Evolutionary conservation across 176 grass and related monocot genomes (phyloP).

Genomic region (Carex cristatella): DNA sequence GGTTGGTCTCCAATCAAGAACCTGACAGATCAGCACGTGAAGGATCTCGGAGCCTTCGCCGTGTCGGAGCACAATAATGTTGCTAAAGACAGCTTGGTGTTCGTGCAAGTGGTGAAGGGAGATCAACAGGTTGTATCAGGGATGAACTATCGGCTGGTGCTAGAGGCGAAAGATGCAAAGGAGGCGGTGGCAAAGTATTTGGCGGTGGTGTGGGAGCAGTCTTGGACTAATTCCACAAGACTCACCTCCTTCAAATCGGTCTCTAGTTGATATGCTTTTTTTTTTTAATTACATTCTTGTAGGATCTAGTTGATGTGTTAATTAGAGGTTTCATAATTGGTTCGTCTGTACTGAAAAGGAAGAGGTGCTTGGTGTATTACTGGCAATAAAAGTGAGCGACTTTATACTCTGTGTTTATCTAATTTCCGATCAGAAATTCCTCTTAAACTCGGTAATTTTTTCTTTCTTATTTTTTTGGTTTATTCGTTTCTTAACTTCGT

Average conservation of each 20-base stretch:
- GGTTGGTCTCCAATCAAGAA: conserved; percentile 29
- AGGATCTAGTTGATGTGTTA: neutral
- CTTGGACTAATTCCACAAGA: neutral
- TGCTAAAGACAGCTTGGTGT: conserved; percentile 16
- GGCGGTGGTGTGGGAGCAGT: conserved; percentile 32
- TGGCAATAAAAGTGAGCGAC: neutral
- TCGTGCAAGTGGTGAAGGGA: conserved; percentile 24
- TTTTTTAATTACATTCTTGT: neutral
- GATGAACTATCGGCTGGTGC: conserved; percentile 38
- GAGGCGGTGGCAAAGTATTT: conserved; percentile 10
- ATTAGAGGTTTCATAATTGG: too few species aligned
- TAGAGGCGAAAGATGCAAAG: neutral
- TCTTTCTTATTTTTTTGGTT: neutral
- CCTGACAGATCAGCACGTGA: conserved; percentile 13
- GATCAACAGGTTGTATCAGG: conserved; percentile 30
- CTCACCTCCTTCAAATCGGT: conserved; percentile 25
- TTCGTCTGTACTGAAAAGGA: neutral
- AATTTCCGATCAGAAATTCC: neutral
- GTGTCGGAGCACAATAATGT: conserved; percentile 34
- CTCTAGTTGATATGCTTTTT: neutral
- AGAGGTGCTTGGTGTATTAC: neutral
- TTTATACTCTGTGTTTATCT: neutral
- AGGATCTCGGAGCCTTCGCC: conserved; percentile 37
- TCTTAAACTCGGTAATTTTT: neutral
- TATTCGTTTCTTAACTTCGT: neutral